Percentiles rank a stretch among this genome's conserved stretches.
Evolutionary conservation across 1,139 yeast species (phyloP).

Genomic region (Sugiyamaella paludigena): DNA sequence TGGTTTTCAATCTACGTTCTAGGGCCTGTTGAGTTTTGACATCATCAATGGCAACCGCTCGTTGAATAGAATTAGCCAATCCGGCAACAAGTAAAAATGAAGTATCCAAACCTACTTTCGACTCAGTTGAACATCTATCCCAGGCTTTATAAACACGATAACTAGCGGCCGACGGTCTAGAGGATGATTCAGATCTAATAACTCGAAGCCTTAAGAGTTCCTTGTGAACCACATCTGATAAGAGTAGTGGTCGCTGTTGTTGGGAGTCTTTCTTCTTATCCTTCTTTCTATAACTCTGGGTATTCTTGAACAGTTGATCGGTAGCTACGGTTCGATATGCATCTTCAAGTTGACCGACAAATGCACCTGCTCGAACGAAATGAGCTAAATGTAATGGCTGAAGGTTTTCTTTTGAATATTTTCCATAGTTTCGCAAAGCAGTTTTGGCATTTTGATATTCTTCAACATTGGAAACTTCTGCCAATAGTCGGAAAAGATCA

Average conservation of each 20-base stretch:
- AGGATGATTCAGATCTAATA: not conserved
- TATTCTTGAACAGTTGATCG: not conserved
- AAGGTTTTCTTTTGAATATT: conserved; percentile 15
- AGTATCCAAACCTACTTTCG: not conserved
- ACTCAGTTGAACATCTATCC: not conserved
- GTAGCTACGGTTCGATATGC: conserved; percentile 10
- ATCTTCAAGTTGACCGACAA: conserved; percentile 16
- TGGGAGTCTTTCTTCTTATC: not conserved
- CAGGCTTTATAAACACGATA: conserved; percentile 2
- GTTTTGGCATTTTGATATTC: conserved; percentile 15
- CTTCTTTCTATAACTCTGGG: not conserved
- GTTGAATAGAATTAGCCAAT: not conserved
- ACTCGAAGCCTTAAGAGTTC: conserved; percentile 12
- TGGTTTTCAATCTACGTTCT: not conserved
- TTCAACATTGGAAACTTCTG: conserved; percentile 14
- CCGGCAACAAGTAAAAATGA: conserved; percentile 1
- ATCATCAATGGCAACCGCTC: not conserved
- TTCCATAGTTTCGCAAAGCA: conserved; percentile 17
- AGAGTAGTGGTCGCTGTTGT: not conserved
- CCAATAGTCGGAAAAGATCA: conserved; percentile 22
- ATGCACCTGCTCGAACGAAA: conserved; percentile 16
- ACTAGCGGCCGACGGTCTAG: not conserved
- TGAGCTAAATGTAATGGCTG: conserved; percentile 18
- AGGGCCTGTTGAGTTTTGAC: not conserved
- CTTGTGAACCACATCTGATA: conserved; percentile 3